Base-by-base conservation (phyloP, 192 early-diverging fungal species). In the Rhizophagus sp. region DNA sequence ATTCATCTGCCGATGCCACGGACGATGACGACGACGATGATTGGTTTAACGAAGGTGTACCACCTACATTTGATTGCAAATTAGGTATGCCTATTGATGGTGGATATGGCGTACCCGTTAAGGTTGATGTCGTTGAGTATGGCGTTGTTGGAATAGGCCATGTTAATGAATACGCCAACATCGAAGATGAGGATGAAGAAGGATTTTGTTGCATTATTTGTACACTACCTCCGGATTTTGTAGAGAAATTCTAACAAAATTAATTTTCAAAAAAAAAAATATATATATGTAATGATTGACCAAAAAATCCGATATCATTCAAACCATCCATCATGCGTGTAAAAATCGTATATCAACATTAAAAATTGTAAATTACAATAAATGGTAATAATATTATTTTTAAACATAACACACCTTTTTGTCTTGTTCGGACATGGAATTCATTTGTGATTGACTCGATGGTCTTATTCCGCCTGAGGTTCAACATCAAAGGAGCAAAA, bases 161-260 rank as follows among this genome's bases (percentile, higher is more conserved):
- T 25, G 75, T 52, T 69, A 82, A n/a, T 10, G 84, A 77, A n/a
- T 76, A 70, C 30, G 84, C 78, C 9, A 83, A 82, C 49, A 81
- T 80, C 33, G 81, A 81, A 52, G 81, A 75, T 63, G 44, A 47
- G 44, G 87, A 78, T 8, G 75, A 64, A 25, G 62, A 65, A 25
- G 62, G 33, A 52, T 24, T 44, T 76, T 63, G 75, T 76, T 76
- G 75, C 24, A 36, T 24, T 17, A 30, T 62, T 62, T 63, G 62
- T 76, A 76, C 36, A 79, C 72, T 81, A 73, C 81, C 82, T 63
- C 85, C 76, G 22, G 81, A 81, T 76, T 86, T 86, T 75, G 81
- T 83, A 62, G 81, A 82, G 65, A 82, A 86, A 62, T 81, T 86
- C 85, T 86, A 34, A 80, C 25, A 62, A n/a, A 22, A 39, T 7